Percentiles rank a stretch among this genome's conserved stretches.
Evolutionary conservation across 371 early-diverging fungal species (phyloP).

Genomic region (Mucor irregularis): DNA sequence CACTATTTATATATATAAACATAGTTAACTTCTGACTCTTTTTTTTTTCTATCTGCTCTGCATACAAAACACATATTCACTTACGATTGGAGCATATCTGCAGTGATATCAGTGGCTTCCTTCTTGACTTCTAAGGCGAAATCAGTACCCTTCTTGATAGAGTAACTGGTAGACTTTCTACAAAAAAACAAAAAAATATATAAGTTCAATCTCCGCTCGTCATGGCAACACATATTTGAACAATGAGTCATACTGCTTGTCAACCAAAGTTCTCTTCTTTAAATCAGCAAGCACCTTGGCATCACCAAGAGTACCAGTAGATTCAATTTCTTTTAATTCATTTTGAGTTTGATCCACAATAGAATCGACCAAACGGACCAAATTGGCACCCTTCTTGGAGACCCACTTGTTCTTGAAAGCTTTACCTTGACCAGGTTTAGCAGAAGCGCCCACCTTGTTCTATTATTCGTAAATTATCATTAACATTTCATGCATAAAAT

Average conservation of each 20-base stretch:
- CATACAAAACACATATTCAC: neutral
- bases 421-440: slow-evolving; percentile 92
- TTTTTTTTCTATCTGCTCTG: neutral
- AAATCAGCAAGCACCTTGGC: slow-evolving; percentile 77
- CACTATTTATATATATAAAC: slow-evolving; percentile 46
- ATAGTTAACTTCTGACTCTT: slow-evolving; percentile 21
- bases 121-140: slow-evolving; percentile 85
- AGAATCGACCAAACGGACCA: slow-evolving; percentile 70
- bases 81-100: slow-evolving; percentile 89
- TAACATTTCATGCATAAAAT: neutral
- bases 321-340: slow-evolving; percentile 71
- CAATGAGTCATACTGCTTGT: slow-evolving; percentile 60
- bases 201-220: slow-evolving; percentile 2
- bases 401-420: slow-evolving; percentile 98
- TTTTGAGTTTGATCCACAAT: slow-evolving; percentile 85
- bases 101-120: slow-evolving; percentile 95
- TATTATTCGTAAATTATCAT: neutral
- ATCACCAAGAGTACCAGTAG: slow-evolving; percentile 64
- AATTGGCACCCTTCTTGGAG: slow-evolving; percentile 73
- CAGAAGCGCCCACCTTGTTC: slow-evolving; percentile 68
- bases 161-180: slow-evolving; percentile 86
- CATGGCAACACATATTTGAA: neutral
- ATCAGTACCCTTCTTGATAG: slow-evolving; percentile 85
- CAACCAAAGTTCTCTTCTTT: slow-evolving; percentile 87
- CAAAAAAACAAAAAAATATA: neutral